Percentiles rank a stretch among this genome's conserved stretches.
These are phyloP conservation scores for Cubamyces lactineus DNA, from an alignment of 768 basidiomycete genomes.

Conservation along the genomic window DNA sequence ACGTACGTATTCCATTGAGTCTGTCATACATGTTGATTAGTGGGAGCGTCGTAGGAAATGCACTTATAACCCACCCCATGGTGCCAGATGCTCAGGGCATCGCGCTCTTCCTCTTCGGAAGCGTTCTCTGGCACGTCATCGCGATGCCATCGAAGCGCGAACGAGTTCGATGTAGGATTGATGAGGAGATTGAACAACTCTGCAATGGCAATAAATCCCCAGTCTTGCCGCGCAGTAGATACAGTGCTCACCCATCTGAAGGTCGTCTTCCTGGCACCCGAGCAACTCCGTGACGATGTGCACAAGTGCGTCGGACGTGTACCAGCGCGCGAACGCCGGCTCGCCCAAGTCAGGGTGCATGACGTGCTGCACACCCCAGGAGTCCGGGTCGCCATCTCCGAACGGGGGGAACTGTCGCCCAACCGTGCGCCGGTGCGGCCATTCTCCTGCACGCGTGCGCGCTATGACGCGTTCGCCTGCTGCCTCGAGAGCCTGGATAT, in stretches of 20 bases:
- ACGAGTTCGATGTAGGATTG: conserved; percentile 64
- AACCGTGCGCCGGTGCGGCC: conserved; percentile 70
- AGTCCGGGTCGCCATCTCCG: conserved; percentile 58
- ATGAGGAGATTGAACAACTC: conserved; percentile 80
- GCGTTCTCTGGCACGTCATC: conserved; percentile 71
- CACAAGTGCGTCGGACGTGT: conserved; percentile 40
- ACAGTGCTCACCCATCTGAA: conserved; percentile 69
- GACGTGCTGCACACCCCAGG: conserved; percentile 81
- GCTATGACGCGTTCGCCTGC: conserved; percentile 56
- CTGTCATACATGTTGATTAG: conserved; percentile 38
- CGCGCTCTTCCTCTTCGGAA: conserved; percentile 58
- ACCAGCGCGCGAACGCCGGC: conserved; percentile 65
- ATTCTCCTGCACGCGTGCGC: conserved; percentile 59
- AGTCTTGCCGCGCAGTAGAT: background rate
- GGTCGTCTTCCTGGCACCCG: conserved; percentile 55
- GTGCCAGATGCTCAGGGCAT: conserved; percentile 60
- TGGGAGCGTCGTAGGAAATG: background rate
- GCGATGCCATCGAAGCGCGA: conserved; percentile 80
- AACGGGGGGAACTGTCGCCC: conserved; percentile 83
- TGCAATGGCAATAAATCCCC: conserved; percentile 28
- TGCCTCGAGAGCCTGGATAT: conserved; percentile 43
- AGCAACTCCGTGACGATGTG: conserved; percentile 39
- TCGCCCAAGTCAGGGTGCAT: conserved; percentile 78
- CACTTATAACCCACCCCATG: conserved; percentile 54
- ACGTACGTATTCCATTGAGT: conserved; percentile 84